Evolutionary conservation across 768 basidiomycete species (phyloP).

Genomic region (Mycena galopus): DNA sequence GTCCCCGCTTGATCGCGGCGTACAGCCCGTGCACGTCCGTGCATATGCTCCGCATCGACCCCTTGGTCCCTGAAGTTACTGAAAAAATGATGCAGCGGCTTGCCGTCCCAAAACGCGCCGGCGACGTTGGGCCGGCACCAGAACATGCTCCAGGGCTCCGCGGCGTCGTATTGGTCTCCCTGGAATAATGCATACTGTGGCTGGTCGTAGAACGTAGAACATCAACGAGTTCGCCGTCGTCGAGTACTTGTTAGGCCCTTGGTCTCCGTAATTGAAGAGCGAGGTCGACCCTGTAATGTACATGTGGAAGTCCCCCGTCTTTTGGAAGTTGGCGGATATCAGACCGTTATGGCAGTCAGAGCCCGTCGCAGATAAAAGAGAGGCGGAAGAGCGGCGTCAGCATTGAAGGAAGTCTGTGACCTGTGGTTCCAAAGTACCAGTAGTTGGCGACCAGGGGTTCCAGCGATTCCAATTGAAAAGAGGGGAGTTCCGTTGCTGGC

Average conservation of each 20-base stretch:
- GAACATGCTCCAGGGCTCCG: slow-evolving; percentile 89
- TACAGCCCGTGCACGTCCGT: slow-evolving; percentile 87
- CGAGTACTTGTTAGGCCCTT: slow-evolving; percentile 95
- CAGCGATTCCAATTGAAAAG: too few relatives aligned
- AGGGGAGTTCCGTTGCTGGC: too few relatives aligned
- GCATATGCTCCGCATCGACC: slow-evolving; percentile 92
- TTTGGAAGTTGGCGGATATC: slow-evolving; percentile 74
- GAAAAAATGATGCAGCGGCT: slow-evolving; percentile 89
- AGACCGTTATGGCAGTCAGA: slow-evolving; percentile 85
- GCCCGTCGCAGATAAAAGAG: slow-evolving; percentile 89
- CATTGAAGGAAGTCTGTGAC: neutral
- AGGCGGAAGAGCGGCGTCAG: slow-evolving; percentile 61
- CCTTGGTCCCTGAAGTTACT: slow-evolving; percentile 78
- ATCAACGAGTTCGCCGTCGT: slow-evolving; percentile 92
- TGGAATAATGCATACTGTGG: slow-evolving; percentile 90
- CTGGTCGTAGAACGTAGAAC: slow-evolving; percentile 80
- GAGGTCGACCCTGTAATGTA: slow-evolving; percentile 86
- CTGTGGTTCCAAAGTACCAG: slow-evolving; percentile 90
- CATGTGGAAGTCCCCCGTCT: slow-evolving; percentile 93
- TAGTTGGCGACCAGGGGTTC: too few relatives aligned
- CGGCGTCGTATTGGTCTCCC: slow-evolving; percentile 87
- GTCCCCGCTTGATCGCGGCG: slow-evolving; percentile 90
- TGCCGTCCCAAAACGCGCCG: slow-evolving; percentile 94
- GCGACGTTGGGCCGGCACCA: slow-evolving; percentile 90
- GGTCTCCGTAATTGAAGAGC: slow-evolving; percentile 86